A percentile compares a stretch with the other conserved stretches of the same genome.
phyloP scores from a whole-genome alignment of 2,329 filamentous ascomycete species.

The Alternaria conjuncta region DNA sequence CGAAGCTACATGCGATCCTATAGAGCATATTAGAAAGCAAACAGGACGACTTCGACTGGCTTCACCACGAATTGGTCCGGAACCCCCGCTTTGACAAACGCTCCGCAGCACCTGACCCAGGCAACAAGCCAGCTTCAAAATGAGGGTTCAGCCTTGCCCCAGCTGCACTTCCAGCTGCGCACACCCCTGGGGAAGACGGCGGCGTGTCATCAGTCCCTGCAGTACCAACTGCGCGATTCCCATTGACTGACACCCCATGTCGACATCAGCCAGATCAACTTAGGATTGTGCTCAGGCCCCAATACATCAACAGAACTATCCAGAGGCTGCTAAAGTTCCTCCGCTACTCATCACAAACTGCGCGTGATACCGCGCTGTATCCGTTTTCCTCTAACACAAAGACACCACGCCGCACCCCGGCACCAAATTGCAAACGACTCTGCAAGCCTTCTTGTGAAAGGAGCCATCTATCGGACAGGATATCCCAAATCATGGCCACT shows the following conservation, averaged over 20 bases:
- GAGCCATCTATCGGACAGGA: neutral
- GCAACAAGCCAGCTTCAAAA: neutral
- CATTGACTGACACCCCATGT: neutral
- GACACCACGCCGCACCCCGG: neutral
- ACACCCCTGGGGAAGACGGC: neutral
- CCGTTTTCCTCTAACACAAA: neutral
- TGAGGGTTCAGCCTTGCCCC: slow-evolving; percentile 1
- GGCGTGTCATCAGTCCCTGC: neutral
- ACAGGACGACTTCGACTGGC: neutral
- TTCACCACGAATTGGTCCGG: neutral
- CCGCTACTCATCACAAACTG: neutral
- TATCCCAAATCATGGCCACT: slow-evolving; percentile 8
- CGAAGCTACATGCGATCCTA: neutral
- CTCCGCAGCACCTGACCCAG: slow-evolving; percentile 1
- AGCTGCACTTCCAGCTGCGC: neutral
- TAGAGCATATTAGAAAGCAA: neutral
- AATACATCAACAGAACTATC: neutral
- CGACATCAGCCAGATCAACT: neutral
- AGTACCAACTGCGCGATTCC: neutral
- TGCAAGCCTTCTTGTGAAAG: neutral
- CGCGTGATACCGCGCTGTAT: neutral
- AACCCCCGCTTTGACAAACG: neutral
- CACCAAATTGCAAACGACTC: neutral
- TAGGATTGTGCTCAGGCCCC: neutral
- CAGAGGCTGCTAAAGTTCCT: neutral